These are phyloP conservation scores for Rhizopogon roseolus DNA, from an alignment of 768 basidiomycete species.

Conservation along the genomic window DNA sequence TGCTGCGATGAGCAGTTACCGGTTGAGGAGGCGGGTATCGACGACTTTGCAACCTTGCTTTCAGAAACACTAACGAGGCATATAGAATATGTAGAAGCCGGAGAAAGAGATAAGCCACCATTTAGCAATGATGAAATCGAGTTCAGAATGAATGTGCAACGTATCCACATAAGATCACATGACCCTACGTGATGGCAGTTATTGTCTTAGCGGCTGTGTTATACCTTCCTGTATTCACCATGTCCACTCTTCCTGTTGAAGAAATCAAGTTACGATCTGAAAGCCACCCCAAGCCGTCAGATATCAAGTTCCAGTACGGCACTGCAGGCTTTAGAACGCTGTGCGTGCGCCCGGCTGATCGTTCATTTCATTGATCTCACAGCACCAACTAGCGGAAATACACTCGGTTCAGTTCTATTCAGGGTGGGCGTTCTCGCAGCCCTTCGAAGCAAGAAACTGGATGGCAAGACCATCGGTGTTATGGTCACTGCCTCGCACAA, in stretches of 20 bases:
- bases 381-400: constrained; percentile 45
- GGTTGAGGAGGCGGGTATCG: constrained; percentile 38
- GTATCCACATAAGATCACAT: background rate
- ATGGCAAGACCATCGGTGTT: constrained; percentile 89
- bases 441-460: constrained; percentile 86
- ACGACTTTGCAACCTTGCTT: constrained; percentile 35
- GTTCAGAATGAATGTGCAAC: background rate
- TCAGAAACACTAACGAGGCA: constrained; percentile 35
- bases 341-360: constrained; percentile 42
- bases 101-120: constrained; percentile 45
- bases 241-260: constrained; percentile 36
- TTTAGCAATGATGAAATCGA: constrained; percentile 9
- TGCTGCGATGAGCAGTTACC: constrained; percentile 46
- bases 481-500: constrained; percentile 99
- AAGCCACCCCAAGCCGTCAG: constrained; percentile 66
- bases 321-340: constrained; percentile 92
- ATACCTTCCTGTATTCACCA: constrained; percentile 9
- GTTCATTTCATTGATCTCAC: constrained; percentile 7
- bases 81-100: constrained; percentile 56
- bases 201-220: background rate
- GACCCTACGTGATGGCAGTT: constrained; percentile 11
- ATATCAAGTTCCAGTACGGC: constrained; percentile 78
- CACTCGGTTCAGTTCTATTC: constrained; percentile 89
- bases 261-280: constrained; percentile 47
- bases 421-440: constrained; percentile 88